These are phyloP conservation scores for Tulasnella sp. DNA, from an alignment of 768 basidiomycete species.

Conservation along the genomic window DNA sequence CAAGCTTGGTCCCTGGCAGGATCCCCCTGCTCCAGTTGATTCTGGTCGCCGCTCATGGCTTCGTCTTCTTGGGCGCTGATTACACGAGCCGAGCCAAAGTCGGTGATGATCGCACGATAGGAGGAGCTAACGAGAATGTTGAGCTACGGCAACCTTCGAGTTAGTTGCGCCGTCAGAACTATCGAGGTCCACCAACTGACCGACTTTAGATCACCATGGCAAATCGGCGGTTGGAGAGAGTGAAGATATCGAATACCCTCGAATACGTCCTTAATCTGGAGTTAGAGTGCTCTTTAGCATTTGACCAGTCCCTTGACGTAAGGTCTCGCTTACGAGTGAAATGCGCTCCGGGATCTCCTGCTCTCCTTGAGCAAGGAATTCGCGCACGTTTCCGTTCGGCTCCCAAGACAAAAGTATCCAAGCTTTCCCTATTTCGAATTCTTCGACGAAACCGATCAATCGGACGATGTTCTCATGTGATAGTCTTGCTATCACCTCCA, in stretches of 20 bases:
- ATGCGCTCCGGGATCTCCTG: neutral
- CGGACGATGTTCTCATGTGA: neutral
- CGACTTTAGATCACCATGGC: neutral
- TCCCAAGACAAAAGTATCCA: conserved; percentile 1
- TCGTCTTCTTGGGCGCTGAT: neutral
- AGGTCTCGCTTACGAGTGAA: neutral
- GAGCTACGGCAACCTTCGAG: neutral
- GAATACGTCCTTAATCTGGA: neutral
- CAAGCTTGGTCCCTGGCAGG: neutral
- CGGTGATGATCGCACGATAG: neutral
- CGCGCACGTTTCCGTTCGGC: neutral
- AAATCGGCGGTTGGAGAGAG: neutral
- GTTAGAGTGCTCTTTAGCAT: neutral
- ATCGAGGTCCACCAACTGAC: neutral
- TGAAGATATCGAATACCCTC: neutral
- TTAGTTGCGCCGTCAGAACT: neutral
- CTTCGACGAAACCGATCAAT: neutral
- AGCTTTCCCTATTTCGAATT: neutral
- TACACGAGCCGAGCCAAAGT: neutral
- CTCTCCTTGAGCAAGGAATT: neutral
- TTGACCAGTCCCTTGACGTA: neutral
- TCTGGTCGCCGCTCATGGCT: neutral
- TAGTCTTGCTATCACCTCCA: neutral
- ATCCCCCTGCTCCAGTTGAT: neutral
- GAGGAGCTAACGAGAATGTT: neutral